phyloP scores from a whole-genome alignment of 257 asterid genomes.

The Hygrophila difformis region DNA sequence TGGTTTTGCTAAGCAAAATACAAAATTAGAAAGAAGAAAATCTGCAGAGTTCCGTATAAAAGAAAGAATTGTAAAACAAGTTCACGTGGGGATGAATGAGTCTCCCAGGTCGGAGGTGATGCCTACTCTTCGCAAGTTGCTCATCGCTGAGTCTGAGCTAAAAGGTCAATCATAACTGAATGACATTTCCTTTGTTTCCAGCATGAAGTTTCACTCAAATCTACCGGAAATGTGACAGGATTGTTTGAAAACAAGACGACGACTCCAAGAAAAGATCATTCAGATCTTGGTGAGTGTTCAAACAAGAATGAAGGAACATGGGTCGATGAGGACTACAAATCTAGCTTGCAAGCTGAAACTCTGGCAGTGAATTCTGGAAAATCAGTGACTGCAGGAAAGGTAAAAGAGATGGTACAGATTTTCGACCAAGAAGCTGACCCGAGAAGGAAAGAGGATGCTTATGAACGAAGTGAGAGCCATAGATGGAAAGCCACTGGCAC shows the following conservation, averaged over 20 bases:
- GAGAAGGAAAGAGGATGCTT: conserved; percentile 23
- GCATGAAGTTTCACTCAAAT: not conserved
- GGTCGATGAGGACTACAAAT: not conserved
- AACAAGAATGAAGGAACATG: not conserved
- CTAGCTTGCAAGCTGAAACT: conserved; percentile 32
- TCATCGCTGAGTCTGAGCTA: conserved; percentile 17
- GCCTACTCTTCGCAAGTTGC: conserved; percentile 11
- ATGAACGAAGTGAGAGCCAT: conserved; percentile 24
- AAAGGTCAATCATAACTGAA: conserved; percentile 24
- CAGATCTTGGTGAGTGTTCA: conserved; percentile 18
- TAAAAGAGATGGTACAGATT: conserved; percentile 63
- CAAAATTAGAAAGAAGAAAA: not conserved
- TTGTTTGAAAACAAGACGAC: conserved; percentile 16
- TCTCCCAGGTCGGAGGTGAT: conserved; percentile 12
- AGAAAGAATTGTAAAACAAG: not conserved
- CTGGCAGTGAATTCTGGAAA: conserved; percentile 20
- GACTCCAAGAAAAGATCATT: conserved; percentile 13
- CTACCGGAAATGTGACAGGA: too few species aligned
- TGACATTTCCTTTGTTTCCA: not conserved
- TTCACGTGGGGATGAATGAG: conserved; percentile 4
- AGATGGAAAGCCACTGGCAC: conserved; percentile 29
- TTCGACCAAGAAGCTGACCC: conserved; percentile 46
- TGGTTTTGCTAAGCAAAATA: not conserved
- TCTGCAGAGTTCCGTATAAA: not conserved
- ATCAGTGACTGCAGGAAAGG: conserved; percentile 49